Evolutionary conservation across 257 asterid genomes (phyloP), one percentile per base, ranked within the genome.

Genomic region (Plantago major): DNA sequence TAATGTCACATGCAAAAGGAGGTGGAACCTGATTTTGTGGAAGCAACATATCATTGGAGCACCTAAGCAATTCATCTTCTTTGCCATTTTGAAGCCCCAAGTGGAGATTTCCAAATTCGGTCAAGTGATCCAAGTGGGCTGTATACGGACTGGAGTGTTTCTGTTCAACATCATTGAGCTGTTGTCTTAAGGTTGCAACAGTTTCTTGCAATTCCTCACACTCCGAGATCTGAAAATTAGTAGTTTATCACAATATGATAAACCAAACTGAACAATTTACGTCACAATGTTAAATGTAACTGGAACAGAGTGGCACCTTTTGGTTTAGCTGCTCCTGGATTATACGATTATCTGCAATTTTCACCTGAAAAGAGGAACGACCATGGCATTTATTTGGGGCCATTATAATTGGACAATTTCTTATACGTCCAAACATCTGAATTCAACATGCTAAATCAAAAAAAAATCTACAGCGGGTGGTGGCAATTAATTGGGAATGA

Each of bases 281-380:
- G 54, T 13, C 42, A 55, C 38, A 60, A 28, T 54, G 70, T 10
- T 67, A 74, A 68, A 1, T 64, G 64, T 60, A 73, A 67, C 67
- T 38, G 62, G 60, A 55, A 63, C 42, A 67, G 63, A 67, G 66
- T 50, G 49, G 55, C 67, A 93, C 99, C 96, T 90, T 93, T 74
- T 89, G 81, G 78, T 75, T 82, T 67, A 93, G 87, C 80, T 93
- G 96, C 69, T 93, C 99, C 71, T 89, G 96, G 76, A 93, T 90
- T 57, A 93, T 71, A 60, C 99, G 80, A 72, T 89, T 89, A 69
- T 93, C 99, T 19, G 97, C 99, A 75, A 79, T 73, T 84, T 84
- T 87, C 68, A 93, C 99, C 99, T 93, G 79, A 65, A 67, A 81
- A 76, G 11, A 73, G 44, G 42, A 74, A 67, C 51, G 28, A 14